Percentiles rank a stretch among this genome's conserved stretches.
phyloP scores from a whole-genome alignment of 371 early-diverging fungal species.

The Zopfochytrium polystomum region DNA sequence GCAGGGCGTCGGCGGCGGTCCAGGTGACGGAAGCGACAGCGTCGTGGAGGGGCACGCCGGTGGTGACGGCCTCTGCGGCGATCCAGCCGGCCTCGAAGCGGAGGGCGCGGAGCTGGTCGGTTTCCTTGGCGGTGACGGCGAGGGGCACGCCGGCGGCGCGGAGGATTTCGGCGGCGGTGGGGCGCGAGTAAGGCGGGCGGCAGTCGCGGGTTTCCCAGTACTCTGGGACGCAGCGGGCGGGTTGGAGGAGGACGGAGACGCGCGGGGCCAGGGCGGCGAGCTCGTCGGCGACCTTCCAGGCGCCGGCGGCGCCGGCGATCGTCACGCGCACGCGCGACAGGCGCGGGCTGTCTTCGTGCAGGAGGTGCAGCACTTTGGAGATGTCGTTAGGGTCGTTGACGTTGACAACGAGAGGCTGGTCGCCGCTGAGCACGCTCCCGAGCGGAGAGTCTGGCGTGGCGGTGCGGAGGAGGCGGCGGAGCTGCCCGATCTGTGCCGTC shows the following conservation, averaged over 20 bases:
- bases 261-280: not conserved
- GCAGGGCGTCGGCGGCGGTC: constrained; percentile 61
- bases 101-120: constrained; percentile 59
- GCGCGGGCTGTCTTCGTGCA: not conserved
- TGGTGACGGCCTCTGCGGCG: constrained; percentile 14
- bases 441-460: constrained; percentile 30
- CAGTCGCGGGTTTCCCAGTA: constrained; percentile 66
- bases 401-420: constrained; percentile 55
- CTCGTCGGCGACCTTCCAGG: constrained; percentile 60
- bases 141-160: constrained; percentile 58
- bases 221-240: constrained; percentile 64
- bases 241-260: constrained; percentile 65
- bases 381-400: constrained; percentile 70
- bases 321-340: constrained; percentile 31
- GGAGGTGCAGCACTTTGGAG: constrained; percentile 57
- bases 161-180: constrained; percentile 60
- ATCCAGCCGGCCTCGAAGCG: constrained; percentile 81
- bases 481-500: constrained; percentile 61
- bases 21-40: constrained; percentile 69
- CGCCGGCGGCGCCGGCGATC: constrained; percentile 67
- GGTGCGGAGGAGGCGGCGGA: constrained; percentile 44
- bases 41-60: not conserved
- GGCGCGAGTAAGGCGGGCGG: constrained; percentile 55
- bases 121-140: constrained; percentile 1
- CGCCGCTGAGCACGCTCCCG: constrained; percentile 56